Conservation (phyloP, 2,329 filamentous ascomycete species). For the Monosporascus sp. region DNA sequence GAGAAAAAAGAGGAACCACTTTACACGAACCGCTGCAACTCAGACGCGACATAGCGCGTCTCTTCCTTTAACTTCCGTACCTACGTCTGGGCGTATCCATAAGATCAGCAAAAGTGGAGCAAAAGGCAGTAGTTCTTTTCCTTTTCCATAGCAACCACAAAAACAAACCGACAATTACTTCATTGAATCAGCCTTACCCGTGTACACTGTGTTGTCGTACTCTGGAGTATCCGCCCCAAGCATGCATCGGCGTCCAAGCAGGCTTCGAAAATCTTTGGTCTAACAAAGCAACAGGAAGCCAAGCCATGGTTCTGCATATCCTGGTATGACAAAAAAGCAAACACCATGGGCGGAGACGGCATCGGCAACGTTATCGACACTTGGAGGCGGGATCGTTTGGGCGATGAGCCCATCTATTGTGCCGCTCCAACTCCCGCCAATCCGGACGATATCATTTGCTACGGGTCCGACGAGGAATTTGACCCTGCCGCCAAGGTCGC, state of each 20-base stretch:
- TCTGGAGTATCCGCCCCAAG: too few species aligned
- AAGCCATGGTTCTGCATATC: background rate
- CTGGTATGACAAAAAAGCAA: background rate
- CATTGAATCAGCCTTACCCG: too few species aligned
- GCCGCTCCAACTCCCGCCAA: slow-evolving; percentile 28
- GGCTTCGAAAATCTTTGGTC: too few species aligned
- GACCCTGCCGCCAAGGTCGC: slow-evolving; percentile 42
- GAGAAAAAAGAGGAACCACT: too few species aligned
- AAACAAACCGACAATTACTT: slow-evolving; percentile 18
- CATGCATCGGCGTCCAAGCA: too few species aligned
- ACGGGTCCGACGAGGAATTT: slow-evolving; percentile 53
- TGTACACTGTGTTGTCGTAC: too few species aligned
- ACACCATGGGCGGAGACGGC: slow-evolving; percentile 15
- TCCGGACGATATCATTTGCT: slow-evolving; percentile 45
- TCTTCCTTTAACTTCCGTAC: too few species aligned
- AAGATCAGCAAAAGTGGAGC: background rate
- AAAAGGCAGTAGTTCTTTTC: slow-evolving; percentile 3
- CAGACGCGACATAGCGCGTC: too few species aligned
- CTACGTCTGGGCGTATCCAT: too few species aligned
- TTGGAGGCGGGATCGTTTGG: slow-evolving; percentile 20
- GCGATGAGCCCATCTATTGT: slow-evolving; percentile 41
- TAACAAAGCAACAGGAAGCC: too few species aligned
- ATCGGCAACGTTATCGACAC: slow-evolving; percentile 2
- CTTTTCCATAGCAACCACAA: slow-evolving; percentile 9
- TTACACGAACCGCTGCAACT: too few species aligned